These are phyloP conservation scores for Sarocladiaceae sp. DNA, from an alignment of 2,329 filamentous ascomycete genomes.

Conservation along the genomic window DNA sequence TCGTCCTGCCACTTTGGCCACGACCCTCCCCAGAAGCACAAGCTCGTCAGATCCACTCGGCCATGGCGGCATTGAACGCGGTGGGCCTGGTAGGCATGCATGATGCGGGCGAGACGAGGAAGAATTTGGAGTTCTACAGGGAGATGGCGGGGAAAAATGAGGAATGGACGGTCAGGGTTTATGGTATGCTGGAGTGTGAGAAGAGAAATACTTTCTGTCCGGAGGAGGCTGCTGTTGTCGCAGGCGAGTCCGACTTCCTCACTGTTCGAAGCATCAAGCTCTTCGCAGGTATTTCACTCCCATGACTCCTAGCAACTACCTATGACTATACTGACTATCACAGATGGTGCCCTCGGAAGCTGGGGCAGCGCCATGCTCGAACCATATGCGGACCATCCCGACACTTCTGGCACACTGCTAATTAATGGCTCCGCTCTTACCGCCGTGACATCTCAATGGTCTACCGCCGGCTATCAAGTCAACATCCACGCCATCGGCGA, in stretches of 20 bases:
- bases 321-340: conserved; percentile 3
- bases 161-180: conserved; percentile 59
- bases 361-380: conserved; percentile 71
- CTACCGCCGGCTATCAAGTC: conserved; percentile 58
- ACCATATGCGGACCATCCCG: conserved; percentile 61
- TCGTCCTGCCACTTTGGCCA: conserved; percentile 40
- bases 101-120: conserved; percentile 59
- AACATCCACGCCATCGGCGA: conserved; percentile 73
- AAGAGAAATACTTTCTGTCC: conserved; percentile 62
- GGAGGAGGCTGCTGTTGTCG: conserved; percentile 39
- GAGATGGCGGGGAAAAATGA: conserved; percentile 38
- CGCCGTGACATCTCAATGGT: conserved; percentile 53
- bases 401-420: conserved; percentile 59
- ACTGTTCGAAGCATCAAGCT: conserved; percentile 62
- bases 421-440: conserved; percentile 59
- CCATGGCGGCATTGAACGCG: conserved; percentile 59
- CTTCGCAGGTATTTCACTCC: conserved; percentile 52
- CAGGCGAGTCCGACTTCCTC: conserved; percentile 40
- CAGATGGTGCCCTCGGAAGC: conserved; percentile 65
- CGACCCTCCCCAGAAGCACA: conserved; percentile 50
- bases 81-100: conserved; percentile 66
- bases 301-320: neutral
- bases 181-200: conserved; percentile 65
- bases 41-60: conserved; percentile 49
- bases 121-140: conserved; percentile 50